Base-by-base conservation (phyloP, 2,329 filamentous ascomycete species). In the Stachybotrys chartarum region DNA sequence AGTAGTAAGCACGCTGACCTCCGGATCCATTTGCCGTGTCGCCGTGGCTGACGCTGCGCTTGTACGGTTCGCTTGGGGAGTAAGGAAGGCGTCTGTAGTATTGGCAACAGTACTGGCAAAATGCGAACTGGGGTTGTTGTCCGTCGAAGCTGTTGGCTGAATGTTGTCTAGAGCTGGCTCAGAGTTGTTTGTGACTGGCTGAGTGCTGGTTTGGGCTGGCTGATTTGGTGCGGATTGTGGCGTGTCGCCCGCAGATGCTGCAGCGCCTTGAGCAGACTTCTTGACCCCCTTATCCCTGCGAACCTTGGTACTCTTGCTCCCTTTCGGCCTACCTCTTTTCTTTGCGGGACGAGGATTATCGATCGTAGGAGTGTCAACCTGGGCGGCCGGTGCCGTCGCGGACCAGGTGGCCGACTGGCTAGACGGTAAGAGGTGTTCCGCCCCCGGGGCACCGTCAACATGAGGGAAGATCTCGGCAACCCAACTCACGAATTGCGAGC, bases 381-480 rank as follows among this genome's bases (percentile, higher is more conserved):
- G 24, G 8, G 56, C 46, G 31, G 52, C 51, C 46, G 50, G 50
- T 54, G 53, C 45, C 30, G 55, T 45, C n/a, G 56, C 31, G 32
- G 55, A 30, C 5, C 35, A 17, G 45, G 16, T 17, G 3, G 45
- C 11, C 18, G 45, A n/a, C 10, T 47, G 45, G 7, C n/a, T 6
- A 14, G 45, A 8, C 16, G n/a, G n/a, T 24, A 12, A 6, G 16
- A 24, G 17, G 45, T 17, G 16, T 8, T 8, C 8, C 76, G 52
- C 10, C 46, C 48, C 42, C 31, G 56, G 64, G 18, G 16, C 18
- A 6, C 30, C 35, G 12, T 65, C 55, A 68, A 66, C 55, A 42
- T 70, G 73, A 17, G 83, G 83, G 57, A 86, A 87, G 54, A 87
- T 83, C 62, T 86, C 83, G 12, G 81, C 73, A 49, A 86, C 69